Evolutionary conservation across 768 basidiomycete genomes (phyloP), one percentile per base, ranked within the genome.

Genomic region (Lactifluus volemus): DNA sequence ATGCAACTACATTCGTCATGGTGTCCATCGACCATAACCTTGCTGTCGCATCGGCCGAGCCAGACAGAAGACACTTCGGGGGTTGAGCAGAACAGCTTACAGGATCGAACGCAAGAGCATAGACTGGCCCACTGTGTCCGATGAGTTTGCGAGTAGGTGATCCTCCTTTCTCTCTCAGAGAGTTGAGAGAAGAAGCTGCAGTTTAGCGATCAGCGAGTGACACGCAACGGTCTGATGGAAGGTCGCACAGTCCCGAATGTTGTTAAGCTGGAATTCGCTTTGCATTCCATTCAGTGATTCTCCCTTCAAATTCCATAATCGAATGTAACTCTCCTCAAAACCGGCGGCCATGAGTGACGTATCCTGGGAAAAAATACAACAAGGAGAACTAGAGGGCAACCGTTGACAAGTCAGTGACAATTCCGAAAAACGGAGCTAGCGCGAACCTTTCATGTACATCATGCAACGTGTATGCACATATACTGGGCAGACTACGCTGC

Each of bases 21-120:
- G 96, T 97, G 64, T 98, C 93, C 73, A 98, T 76, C 5, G 93
- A 96, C 97, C 97, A 99, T 19, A 99, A 74, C 12, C 97, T 84
- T 47, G 86, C 76, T 0, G 96, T 95, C 1, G 89, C 84, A 70
- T 99, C 97, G 48, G 94, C 91, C 14, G 97, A 98, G 2, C 88
- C 82, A 15, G 95, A 98, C 36, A 99, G 78, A 5, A 99, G 82
- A 70, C 92, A 88, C 71, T 82, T 86, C 1, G 97, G 96, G 12
- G 93, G 81, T 8, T 79, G 80, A 17, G 91, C 86, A 29, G 97
- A 91, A 11, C 97, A 97, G 61, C 84, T 81, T 1, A 91, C 73
- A 8, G 97, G 93, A 71, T 98, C 97, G 70, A 98, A 99, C 19
- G 89, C 86, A 36, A 98, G 82, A 2, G 91, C 86, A 72, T 98